Evolutionary conservation across 2,329 filamentous ascomycete genomes (phyloP).

Genomic region (Alternaria longipes): DNA sequence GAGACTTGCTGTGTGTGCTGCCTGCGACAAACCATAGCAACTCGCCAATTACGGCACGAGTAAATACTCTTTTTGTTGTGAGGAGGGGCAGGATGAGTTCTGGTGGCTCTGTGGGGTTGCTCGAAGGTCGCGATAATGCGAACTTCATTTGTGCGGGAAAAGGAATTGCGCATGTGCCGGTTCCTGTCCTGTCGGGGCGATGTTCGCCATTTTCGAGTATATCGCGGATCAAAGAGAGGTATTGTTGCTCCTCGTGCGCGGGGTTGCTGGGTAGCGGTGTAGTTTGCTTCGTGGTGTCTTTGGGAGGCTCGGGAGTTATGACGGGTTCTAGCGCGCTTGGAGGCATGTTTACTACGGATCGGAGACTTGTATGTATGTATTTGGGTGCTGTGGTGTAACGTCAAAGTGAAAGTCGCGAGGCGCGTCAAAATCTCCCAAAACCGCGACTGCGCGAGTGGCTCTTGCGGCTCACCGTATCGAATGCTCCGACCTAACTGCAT

Average conservation of each 20-base stretch:
- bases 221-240: slow-evolving; percentile 85
- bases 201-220: slow-evolving; percentile 87
- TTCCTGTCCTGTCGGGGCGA: slow-evolving; percentile 91
- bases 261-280: slow-evolving; percentile 24
- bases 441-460: slow-evolving; percentile 45
- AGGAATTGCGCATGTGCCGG: slow-evolving; percentile 89
- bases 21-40: slow-evolving; percentile 95
- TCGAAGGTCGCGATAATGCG: slow-evolving; percentile 69
- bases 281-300: slow-evolving; percentile 31
- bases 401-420: slow-evolving; percentile 19
- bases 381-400: background rate
- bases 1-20: slow-evolving; percentile 78
- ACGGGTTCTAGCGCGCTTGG: slow-evolving; percentile 39
- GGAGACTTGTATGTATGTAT: background rate
- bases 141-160: slow-evolving; percentile 89
- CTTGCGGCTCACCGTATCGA: slow-evolving; percentile 28
- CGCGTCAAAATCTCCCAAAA: slow-evolving; percentile 33
- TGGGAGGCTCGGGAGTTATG: slow-evolving; percentile 27
- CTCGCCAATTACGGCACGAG: slow-evolving; percentile 87
- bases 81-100: slow-evolving; percentile 84
- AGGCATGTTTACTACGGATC: slow-evolving; percentile 32
- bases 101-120: slow-evolving; percentile 51
- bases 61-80: slow-evolving; percentile 96
- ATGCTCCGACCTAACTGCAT: slow-evolving; percentile 31
- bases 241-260: slow-evolving; percentile 88